Conservation (phyloP, 2,329 filamentous ascomycete species). For the Phyllosticta ampelicida region DNA sequence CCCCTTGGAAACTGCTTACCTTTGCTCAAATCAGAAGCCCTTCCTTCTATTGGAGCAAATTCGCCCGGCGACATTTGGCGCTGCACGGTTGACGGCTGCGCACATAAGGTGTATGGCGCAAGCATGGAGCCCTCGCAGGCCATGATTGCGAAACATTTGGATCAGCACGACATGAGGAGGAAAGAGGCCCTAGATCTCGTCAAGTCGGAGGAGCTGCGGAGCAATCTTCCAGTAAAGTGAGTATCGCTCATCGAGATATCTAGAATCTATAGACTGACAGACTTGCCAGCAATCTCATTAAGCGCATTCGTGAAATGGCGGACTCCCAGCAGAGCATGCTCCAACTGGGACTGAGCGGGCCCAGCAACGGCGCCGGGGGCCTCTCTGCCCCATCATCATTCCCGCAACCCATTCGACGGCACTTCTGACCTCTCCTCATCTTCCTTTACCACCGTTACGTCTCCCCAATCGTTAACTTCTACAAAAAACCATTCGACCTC, state of each 20-base stretch:
- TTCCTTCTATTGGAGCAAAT: constrained; percentile 23
- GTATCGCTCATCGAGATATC: constrained; percentile 10
- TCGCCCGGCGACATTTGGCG: constrained; percentile 55
- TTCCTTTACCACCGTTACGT: neutral
- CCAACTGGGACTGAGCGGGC: constrained; percentile 3
- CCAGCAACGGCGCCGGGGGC: neutral
- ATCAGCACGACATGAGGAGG: constrained; percentile 47
- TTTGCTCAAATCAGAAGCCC: constrained; percentile 11
- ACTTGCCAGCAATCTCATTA: constrained; percentile 31
- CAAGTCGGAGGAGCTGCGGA: constrained; percentile 39
- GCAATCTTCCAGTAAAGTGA: constrained; percentile 31
- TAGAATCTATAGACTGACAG: neutral
- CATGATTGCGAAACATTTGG: constrained; percentile 51
- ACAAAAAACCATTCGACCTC: no score
- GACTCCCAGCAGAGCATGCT: constrained; percentile 17
- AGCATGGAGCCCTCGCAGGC: constrained; percentile 44
- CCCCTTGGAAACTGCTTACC: neutral
- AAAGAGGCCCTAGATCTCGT: constrained; percentile 42
- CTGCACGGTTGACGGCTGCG: constrained; percentile 54
- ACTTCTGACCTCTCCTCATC: neutral
- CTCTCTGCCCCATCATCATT: neutral
- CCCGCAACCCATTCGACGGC: neutral
- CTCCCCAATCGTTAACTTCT: neutral
- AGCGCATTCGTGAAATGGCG: constrained; percentile 34
- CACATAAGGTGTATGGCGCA: constrained; percentile 53